Evolutionary conservation across 2,329 filamentous ascomycete species (phyloP).

Genomic region (Alternaria sp.): DNA sequence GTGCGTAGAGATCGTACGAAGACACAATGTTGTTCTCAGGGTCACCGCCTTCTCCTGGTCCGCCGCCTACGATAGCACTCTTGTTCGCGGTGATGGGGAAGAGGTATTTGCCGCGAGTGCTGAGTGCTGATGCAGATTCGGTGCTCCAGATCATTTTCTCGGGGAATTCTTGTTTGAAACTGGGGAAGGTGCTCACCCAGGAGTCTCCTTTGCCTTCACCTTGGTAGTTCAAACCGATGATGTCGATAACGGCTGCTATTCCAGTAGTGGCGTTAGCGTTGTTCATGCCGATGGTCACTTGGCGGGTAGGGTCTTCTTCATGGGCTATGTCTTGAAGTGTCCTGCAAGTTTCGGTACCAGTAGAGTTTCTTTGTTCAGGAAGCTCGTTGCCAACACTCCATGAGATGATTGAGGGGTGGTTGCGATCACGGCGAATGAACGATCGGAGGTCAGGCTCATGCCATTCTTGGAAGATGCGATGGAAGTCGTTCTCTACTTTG

Average conservation of each 20-base stretch:
- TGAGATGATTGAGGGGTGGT: constrained; percentile 60
- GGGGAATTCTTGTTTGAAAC: constrained; percentile 56
- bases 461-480: constrained; percentile 61
- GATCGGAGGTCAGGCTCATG: constrained; percentile 60
- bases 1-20: constrained; percentile 61
- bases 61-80: constrained; percentile 48
- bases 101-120: constrained; percentile 59
- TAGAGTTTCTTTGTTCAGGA: constrained; percentile 52
- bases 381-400: constrained; percentile 65
- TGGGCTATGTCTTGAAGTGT: constrained; percentile 52
- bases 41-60: constrained; percentile 47
- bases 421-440: constrained; percentile 62
- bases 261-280: constrained; percentile 50
- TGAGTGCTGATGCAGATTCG: constrained; percentile 52
- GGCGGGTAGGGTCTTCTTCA: constrained; percentile 58
- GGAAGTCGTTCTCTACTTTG: constrained; percentile 59
- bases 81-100: constrained; percentile 57
- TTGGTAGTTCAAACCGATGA: constrained; percentile 64
- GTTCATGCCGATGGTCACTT: constrained; percentile 57
- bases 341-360: constrained; percentile 42
- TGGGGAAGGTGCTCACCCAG: constrained; percentile 52
- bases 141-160: constrained; percentile 52
- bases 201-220: constrained; percentile 55
- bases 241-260: constrained; percentile 54
- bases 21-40: constrained; percentile 49